Evolutionary conservation across 768 basidiomycete species (phyloP).

Genomic region (Rhodotorula babjevae): DNA sequence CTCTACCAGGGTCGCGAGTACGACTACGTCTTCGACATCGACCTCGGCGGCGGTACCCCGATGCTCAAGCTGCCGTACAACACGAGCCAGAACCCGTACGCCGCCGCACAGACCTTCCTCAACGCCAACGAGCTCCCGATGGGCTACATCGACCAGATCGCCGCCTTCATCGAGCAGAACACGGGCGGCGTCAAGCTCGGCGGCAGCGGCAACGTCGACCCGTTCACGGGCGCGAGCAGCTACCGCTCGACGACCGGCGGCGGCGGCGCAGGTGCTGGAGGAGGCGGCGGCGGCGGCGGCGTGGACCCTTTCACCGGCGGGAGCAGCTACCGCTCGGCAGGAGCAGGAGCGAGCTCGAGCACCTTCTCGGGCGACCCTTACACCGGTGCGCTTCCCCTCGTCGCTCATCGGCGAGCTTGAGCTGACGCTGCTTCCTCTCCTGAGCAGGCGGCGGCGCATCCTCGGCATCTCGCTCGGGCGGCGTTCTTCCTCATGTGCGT

Average conservation of each 20-base stretch:
- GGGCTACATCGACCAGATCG: constrained; percentile 81
- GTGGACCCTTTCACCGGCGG: constrained; percentile 87
- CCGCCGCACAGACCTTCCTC: constrained; percentile 83
- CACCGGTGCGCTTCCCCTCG: constrained; percentile 13
- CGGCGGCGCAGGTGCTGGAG: not conserved
- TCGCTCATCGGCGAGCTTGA: not conserved
- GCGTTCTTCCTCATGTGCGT: constrained; percentile 32
- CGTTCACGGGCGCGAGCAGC: constrained; percentile 67
- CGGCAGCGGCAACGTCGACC: constrained; percentile 59
- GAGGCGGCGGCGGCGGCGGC: constrained; percentile 52
- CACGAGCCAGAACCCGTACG: constrained; percentile 76
- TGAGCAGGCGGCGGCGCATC: constrained; percentile 25
- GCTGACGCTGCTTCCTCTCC: too few species aligned
- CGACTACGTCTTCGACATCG: constrained; percentile 99
- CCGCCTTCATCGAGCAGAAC: constrained; percentile 87
- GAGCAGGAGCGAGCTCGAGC: not conserved
- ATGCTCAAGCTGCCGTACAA: constrained; percentile 93
- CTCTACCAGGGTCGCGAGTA: constrained; percentile 91
- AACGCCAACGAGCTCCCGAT: constrained; percentile 74
- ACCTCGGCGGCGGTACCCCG: constrained; percentile 85
- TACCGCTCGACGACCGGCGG: constrained; percentile 20
- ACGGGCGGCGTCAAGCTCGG: constrained; percentile 68
- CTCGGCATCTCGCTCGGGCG: not conserved
- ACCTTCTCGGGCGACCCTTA: constrained; percentile 31
- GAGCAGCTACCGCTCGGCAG: constrained; percentile 25